Evolutionary conservation across 345 rosid species (phyloP).

Genomic region (Salix udensis): DNA sequence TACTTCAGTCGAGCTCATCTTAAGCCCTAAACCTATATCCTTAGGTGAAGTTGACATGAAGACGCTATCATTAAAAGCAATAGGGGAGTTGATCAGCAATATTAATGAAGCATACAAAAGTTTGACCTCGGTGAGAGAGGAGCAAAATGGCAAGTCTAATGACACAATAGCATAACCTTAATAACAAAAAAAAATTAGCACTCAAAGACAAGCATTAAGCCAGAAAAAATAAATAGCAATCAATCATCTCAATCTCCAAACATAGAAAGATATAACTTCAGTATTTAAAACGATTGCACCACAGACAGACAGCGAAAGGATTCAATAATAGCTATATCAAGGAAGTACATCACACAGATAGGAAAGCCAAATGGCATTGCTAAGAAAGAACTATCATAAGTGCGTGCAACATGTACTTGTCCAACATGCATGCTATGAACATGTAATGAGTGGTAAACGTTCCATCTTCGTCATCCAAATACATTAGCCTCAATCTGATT

Average conservation of each 20-base stretch:
- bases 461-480: background rate
- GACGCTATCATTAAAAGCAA: background rate
- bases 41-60: background rate
- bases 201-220: background rate
- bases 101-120: background rate
- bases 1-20: background rate
- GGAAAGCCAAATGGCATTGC: background rate
- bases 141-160: background rate
- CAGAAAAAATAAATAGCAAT: background rate
- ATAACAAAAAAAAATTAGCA: background rate
- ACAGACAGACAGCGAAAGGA: background rate
- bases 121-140: background rate
- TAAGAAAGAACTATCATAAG: background rate
- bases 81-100: background rate
- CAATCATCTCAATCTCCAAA: background rate
- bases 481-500: background rate
- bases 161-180: background rate
- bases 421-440: background rate
- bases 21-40: background rate
- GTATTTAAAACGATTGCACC: background rate
- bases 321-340: background rate
- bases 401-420: background rate
- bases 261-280: background rate
- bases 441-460: background rate
- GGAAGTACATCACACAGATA: background rate